Conservation (phyloP, 768 basidiomycete species). For the Termitomyces sp. region DNA sequence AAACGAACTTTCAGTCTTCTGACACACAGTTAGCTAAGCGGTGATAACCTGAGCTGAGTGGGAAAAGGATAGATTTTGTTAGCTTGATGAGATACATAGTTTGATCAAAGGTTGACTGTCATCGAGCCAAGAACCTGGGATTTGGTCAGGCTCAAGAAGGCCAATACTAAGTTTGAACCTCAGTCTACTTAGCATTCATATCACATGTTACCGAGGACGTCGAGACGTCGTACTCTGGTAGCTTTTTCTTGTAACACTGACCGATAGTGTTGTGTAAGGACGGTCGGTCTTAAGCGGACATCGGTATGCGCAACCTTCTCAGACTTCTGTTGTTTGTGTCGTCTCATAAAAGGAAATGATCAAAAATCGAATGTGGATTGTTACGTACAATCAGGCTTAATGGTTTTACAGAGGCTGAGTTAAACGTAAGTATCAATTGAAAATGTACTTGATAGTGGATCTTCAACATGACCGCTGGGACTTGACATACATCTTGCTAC, state of each 20-base stretch:
- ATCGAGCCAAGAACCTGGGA: slow-evolving; percentile 1
- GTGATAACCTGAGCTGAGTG: neutral
- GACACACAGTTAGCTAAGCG: neutral
- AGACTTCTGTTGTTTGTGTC: neutral
- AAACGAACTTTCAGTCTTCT: neutral
- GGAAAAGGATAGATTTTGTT: too few species aligned
- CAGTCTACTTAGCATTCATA: neutral
- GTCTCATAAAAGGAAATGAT: neutral
- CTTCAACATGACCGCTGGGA: neutral
- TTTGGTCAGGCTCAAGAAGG: neutral
- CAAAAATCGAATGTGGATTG: neutral
- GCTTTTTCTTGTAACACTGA: neutral
- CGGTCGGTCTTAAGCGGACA: neutral
- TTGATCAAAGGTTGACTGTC: neutral
- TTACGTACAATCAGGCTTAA: neutral
- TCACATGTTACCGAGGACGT: slow-evolving; percentile 7
- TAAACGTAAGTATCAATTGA: too few species aligned
- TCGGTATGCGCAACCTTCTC: neutral
- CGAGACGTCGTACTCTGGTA: neutral
- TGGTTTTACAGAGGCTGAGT: too few species aligned
- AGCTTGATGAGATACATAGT: neutral
- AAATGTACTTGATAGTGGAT: neutral
- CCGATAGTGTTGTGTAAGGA: neutral
- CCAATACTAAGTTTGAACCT: slow-evolving; percentile 2
- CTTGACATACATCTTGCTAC: neutral